Evolutionary conservation across 768 basidiomycete species (phyloP), one percentile per base, ranked within the genome.

Genomic region (Sporobolomyces phaffii): DNA sequence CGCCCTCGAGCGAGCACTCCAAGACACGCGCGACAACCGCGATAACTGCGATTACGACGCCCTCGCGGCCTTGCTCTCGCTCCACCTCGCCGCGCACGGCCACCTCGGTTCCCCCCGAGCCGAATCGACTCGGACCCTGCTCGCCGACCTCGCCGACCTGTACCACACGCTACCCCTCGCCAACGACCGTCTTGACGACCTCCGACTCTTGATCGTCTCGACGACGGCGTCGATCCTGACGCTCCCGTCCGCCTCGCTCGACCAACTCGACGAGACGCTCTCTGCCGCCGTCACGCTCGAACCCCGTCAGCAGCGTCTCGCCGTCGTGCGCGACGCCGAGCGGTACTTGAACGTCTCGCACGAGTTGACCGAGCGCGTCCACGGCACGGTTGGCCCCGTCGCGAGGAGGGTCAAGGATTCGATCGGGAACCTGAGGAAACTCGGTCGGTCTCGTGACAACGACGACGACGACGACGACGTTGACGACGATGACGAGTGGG

Each of bases 321-420:
- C n/a, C n/a, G n/a, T 67, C 31, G 47, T 59, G 0, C 10, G 2
- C 2, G 53, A 59, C 50, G 41, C 59, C 22, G 56, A 59, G 9
- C 31, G 15, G n/a, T 44, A 56, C 36, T 15, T 36, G 1, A 3
- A 20, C 22, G 44, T 56, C 34, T 43, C 61, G 0, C 22, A 24
- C 6, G 6, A 28, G 11, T 44, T 62, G 5, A 3, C 49, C 11
- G 43, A 47, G 7, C 34, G 34, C 1, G 52, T 63, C 5, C 41
- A 41, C 3, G 66, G 65, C 26, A 11, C 40, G 1, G 65, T 62
- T 15, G 65, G 65, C 2, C 54, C 47, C 2, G 24, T 44, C 1
- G 65, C 65, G 2, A 22, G 65, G 0, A 9, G 14, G 7, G 61
- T 68, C 43, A 68, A 68, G 51, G 66, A 68, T 50, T 41, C 38